These are phyloP conservation scores for Mortierella sp. DNA, from an alignment of 371 early-diverging fungal genomes.

Conservation along the genomic window DNA sequence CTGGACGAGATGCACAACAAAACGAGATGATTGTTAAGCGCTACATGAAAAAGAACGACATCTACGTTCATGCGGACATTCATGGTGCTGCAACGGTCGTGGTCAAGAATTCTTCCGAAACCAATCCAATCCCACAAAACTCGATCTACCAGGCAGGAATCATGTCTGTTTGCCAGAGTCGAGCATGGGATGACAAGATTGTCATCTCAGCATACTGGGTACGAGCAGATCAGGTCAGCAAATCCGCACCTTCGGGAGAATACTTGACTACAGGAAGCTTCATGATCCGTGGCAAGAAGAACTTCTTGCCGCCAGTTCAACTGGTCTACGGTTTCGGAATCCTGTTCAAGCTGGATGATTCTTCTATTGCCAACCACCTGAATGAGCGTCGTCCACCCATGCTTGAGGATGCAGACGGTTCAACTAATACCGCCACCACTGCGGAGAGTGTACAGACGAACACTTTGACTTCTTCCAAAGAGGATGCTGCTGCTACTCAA, in stretches of 20 bases:
- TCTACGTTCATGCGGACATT: constrained; percentile 97
- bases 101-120: constrained; percentile 85
- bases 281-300: constrained; percentile 98
- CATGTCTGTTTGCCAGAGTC: constrained; percentile 96
- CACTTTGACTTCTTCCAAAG: constrained; percentile 7
- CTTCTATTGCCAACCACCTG: constrained; percentile 77
- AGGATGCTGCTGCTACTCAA: constrained; percentile 7
- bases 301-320: constrained; percentile 93
- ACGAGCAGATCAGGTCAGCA: constrained; percentile 91
- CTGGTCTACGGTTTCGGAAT: constrained; percentile 98
- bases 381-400: constrained; percentile 55
- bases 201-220: constrained; percentile 98
- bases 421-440: constrained; percentile 18
- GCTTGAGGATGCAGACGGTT: constrained; percentile 33
- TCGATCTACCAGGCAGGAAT: constrained; percentile 96
- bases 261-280: constrained; percentile 96
- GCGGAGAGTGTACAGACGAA: constrained; percentile 1
- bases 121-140: constrained; percentile 83
- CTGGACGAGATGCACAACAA: constrained; percentile 97
- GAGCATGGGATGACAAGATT: constrained; percentile 98
- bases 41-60: constrained; percentile 83
- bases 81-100: constrained; percentile 96
- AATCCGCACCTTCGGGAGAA: constrained; percentile 98
- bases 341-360: constrained; percentile 89
- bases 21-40: constrained; percentile 97